These are phyloP conservation scores for Mycothermus thermophilus DNA, from an alignment of 495 filamentous ascomycete genomes.

Conservation along the genomic window DNA sequence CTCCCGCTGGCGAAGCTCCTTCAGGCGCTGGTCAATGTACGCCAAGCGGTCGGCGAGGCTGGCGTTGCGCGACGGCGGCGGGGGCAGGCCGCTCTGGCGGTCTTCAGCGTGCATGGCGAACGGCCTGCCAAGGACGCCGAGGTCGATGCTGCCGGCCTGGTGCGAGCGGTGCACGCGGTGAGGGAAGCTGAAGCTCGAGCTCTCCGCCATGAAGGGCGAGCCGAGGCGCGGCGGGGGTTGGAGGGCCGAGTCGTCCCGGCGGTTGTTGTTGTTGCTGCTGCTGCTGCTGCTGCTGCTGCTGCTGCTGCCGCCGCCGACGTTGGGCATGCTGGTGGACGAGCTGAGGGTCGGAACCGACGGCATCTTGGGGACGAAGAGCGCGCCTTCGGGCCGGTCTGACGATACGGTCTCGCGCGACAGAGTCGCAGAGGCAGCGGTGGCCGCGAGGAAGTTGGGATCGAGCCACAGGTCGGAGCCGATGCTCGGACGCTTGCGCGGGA, in stretches of 20 bases:
- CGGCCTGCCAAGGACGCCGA: slow-evolving; percentile 30
- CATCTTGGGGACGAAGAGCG: slow-evolving; percentile 18
- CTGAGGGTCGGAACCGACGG: slow-evolving; percentile 9
- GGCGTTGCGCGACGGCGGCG: slow-evolving; percentile 18
- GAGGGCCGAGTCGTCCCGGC: slow-evolving; percentile 14
- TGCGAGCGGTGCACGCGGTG: slow-evolving; percentile 27
- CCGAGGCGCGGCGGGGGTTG: slow-evolving; percentile 31
- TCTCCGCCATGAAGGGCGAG: slow-evolving; percentile 34
- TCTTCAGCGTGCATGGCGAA: slow-evolving; percentile 35
- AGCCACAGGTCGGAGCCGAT: slow-evolving; percentile 24
- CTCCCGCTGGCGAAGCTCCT: slow-evolving; percentile 32
- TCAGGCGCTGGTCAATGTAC: slow-evolving; percentile 38
- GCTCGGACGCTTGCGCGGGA: slow-evolving; percentile 27
- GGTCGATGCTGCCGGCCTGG: slow-evolving; percentile 25
- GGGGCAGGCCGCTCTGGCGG: too few species aligned
- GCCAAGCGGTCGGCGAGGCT: slow-evolving; percentile 32
- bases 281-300: too few species aligned
- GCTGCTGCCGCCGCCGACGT: slow-evolving; percentile 6
- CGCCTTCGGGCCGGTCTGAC: slow-evolving; percentile 3
- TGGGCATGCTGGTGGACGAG: slow-evolving; percentile 12
- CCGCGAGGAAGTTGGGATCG: slow-evolving; percentile 7
- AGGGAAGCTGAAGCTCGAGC: slow-evolving; percentile 36
- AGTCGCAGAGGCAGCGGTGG: not conserved
- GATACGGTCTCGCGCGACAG: slow-evolving; percentile 15
- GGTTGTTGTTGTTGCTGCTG: too few species aligned